Evolutionary conservation across 371 early-diverging fungal species (phyloP), one percentile per base, ranked within the genome.

Genomic region (Mucor piriformis): DNA sequence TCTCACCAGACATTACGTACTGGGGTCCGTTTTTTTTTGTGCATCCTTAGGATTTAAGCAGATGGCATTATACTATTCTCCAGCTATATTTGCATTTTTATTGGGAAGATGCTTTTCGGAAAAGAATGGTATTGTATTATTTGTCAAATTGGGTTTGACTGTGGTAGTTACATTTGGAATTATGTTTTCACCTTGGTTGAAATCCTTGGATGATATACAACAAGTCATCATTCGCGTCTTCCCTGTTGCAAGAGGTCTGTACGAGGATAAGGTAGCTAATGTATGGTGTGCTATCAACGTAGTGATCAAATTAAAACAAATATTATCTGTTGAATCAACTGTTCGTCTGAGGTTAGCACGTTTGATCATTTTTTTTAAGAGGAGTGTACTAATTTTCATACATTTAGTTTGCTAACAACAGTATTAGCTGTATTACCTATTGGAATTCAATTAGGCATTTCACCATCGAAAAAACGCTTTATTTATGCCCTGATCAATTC

Each of bases 201-300:
- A 57, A 5, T 83, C 88, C 1, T 7, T 83, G 8, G 84, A 81
- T 0, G 85, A 89, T 38, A 57, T 95, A 6, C 46, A 70, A n/a
- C 96, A 96, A 66, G 88, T 96, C 0, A 52, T 92, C 5, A 70
- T 77, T 34, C 87, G 98, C 7, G 77, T 98, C 2, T 98, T 98
- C 54, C 98, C 98, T 0, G 85, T 98, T 2, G 88, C 89, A 6
- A 88, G 98, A 27, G 98, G 98, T 0, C 77, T 98, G 6, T 98
- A 92, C 70, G 97, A 98, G 66, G 98, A 98, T 74, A 98, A 98
- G 70, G 97, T 98, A 0, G 97, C 95, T 34, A 97, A 95, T 63
- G 64, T 97, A 5, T 98, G 98, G 98, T 98, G 98, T 67, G 91
- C 95, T 0, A 23, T 93, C 2, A 95, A 88, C 55, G 86, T 96